Evolutionary conservation across 108 stramenopile genomes (phyloP), one percentile per base, ranked within the genome.

Genomic region (Epithemia pelagica): DNA sequence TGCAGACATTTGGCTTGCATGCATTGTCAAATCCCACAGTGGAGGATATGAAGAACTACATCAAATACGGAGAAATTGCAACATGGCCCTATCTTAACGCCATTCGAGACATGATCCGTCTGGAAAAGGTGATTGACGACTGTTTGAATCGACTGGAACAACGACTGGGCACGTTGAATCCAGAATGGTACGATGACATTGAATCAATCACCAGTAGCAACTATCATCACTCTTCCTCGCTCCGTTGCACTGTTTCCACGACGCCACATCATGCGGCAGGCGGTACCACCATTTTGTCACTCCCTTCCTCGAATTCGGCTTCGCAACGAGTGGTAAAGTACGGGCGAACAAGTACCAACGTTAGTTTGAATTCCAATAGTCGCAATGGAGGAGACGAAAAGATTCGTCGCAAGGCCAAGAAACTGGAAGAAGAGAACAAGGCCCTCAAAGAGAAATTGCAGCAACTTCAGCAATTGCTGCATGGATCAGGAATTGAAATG

Each of bases 41-140:
- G 1, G 65, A 60, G 55, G 91, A 96, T 54, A 96, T 96, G 95
- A 76, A 93, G 29, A 70, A 76, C 29, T 96, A 94, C 70, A 59
- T 96, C 5, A 77, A 82, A 64, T 83, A 86, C 72, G 95, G 95
- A 18, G 89, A 92, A 68, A 66, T 79, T 20, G 87, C 94, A 10
- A 87, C 84, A 1, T 95, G 90, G 90, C 94, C 94, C 8, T 92
- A 89, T 74, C 72, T 90, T 24, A 69, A 79, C 20, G 84, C 83
- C 37, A 88, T 95, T 52, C 74, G 81, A 37, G 87, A 95, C 58
- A 88, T 90, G 90, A 71, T 90, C 18, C 75, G 85, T 24, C 55
- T 95, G 37, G 94, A 95, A 67, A 74, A 71, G 26, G 78, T 85
- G 8, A 68, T 95, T 52, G 84, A 90, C 58, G 70, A 78, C 20